Evolutionary conservation across 495 filamentous ascomycete genomes (phyloP), one percentile per base, ranked within the genome.

Genomic region (Mytilinidion resinicola): DNA sequence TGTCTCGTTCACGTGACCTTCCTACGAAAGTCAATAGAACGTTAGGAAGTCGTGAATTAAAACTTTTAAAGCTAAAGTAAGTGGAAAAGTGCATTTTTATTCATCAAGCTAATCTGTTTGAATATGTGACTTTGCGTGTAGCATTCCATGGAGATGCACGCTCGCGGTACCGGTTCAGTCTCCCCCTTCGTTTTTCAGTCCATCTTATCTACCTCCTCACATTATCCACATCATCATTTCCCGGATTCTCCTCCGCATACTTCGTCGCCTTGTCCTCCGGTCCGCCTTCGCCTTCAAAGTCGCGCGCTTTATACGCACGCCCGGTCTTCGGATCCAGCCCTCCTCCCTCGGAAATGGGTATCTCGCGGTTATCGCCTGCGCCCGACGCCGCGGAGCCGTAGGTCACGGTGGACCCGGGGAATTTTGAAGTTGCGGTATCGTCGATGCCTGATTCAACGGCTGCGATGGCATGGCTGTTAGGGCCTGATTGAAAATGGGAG

Each of bases 391-490:
- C 74, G 53, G 73, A 71, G 43, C 80, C 80, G 53, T 78, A 77
- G 44, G 69, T 74, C 15, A 80, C 74, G 8, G 58, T 60, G 3
- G 73, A 66, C 54, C 73, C 64, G 14, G 74, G 67, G 67, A 83
- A 82, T 50, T 75, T 74, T 48, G 68, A 59, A 12, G 68, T 56
- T 17, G 73, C 79, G 62, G 69, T 64, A 53, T 77, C 69, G 62
- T 82, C 71, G 63, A 83, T 72, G 53, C 78, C 78, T 42, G 80
- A 83, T 66, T 84, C 80, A 47, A 66, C 46, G 14, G 75, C 78
- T 82, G 53, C 42, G 43, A 42, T 20, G 19, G n/a, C 25, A 14
- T 54, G 25, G n/a, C n/a, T n/a, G n/a, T n/a, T n/a, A n/a, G n/a
- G n/a, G n/a, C n/a, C n/a, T 41, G 38, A 50, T 55, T 9, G 9